Base-by-base conservation (phyloP, 2,329 filamentous ascomycete genomes). In the Phoma herbarum region DNA sequence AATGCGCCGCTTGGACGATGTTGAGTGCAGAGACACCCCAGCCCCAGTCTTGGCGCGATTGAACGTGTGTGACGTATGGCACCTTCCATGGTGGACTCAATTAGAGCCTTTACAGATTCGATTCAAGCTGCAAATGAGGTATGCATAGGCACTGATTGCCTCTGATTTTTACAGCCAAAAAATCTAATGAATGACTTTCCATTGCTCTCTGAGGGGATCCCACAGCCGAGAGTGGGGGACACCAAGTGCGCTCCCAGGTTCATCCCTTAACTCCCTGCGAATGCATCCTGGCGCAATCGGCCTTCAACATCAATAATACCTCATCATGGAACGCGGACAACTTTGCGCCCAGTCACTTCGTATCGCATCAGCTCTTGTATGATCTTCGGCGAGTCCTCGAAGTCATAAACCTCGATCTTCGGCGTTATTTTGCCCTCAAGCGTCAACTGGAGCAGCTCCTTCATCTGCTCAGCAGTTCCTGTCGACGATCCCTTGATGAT, bases 401-500 rank as follows among this genome's bases (percentile, higher is more conserved):
- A 77, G 26, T 75, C 71, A 50, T 74, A 74, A 0, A 77, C 72
- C 46, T 76, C 74, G 16, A 77, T 73, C 53, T 72, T 75, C 0
- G 75, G 75, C 11, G 71, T 75, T 18, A 77, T 79, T 42, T 80
- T 80, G 4, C 78, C 79, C 25, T 77, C 66, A 10, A 80, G 65
- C 4, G 79, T 79, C 65, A 80, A 73, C 41, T 78, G 73, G 35
- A 82, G 66, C 14, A 83, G 64, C 48, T 81, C 80, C 10, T 81
- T 72, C 80, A 82, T 81, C 57, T 82, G 80, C 45, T 70, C 67
- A 3, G 73, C 72, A 2, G 76, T 82, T 1, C 81, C 80, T 0
- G 79, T 80, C 2, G 80, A 82, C 8, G 80, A 80, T 3, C 80
- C 80, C 29, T 80, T 77, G 53, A 82, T 81, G 3, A 77, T 78